These are phyloP conservation scores for Stentor coeruleus DNA, from an alignment of 73 alveolate genomes.

Conservation along the genomic window DNA sequence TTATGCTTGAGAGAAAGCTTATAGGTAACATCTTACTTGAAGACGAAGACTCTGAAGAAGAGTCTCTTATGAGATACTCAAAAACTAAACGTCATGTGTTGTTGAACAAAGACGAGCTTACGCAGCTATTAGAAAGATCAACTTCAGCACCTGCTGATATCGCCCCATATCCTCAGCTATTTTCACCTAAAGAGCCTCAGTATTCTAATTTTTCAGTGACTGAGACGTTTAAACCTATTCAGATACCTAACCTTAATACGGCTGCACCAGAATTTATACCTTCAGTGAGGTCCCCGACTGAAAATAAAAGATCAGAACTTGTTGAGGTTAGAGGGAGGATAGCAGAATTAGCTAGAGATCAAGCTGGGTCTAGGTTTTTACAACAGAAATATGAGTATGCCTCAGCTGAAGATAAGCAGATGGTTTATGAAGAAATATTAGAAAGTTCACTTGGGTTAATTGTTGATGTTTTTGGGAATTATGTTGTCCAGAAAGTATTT, in stretches of 20 bases:
- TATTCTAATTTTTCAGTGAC: background rate
- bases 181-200: background rate
- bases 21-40: slow-evolving; percentile 51
- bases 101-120: slow-evolving; percentile 16
- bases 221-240: background rate
- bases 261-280: slow-evolving; percentile 19
- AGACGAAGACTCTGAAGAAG: slow-evolving; percentile 29
- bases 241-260: slow-evolving; percentile 5
- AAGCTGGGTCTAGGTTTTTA: slow-evolving; percentile 75
- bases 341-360: slow-evolving; percentile 65
- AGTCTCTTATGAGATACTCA: slow-evolving; percentile 2
- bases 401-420: slow-evolving; percentile 78
- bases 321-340: slow-evolving; percentile 65
- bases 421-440: slow-evolving; percentile 69
- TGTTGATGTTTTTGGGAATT: slow-evolving; percentile 91
- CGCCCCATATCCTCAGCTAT: background rate
- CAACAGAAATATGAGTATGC: slow-evolving; percentile 82
- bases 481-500: slow-evolving; percentile 84
- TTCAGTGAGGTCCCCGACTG: background rate
- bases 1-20: slow-evolving; percentile 33
- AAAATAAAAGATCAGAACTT: slow-evolving; percentile 31
- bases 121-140: slow-evolving; percentile 22
- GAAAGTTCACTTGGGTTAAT: slow-evolving; percentile 61
- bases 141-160: slow-evolving; percentile 29
- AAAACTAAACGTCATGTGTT: slow-evolving; percentile 34